Base-by-base conservation (phyloP, 1,284 basidiomycete genomes). In the Trichosporon ovoides region DNA sequence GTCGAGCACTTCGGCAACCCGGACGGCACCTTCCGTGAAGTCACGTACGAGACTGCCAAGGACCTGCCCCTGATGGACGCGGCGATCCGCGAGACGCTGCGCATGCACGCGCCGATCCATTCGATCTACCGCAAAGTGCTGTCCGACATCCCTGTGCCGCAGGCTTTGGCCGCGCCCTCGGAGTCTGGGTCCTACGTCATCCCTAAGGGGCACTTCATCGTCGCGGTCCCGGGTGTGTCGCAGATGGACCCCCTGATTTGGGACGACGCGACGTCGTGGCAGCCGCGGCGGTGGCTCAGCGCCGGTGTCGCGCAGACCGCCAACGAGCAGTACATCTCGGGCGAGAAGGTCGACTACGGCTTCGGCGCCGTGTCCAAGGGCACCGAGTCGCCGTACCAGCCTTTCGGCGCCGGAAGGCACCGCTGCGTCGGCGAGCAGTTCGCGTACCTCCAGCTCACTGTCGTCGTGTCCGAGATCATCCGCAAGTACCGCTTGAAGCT, bases 391-490 rank as follows among this genome's bases (percentile, higher is more conserved):
- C 86, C 87, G 33, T 97, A 97, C 75, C 88, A 95, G 73, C 96
- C 95, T 1, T 99, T 99, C 71, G 96, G 95, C 58, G 94, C 95
- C 48, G 95, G 93, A 24, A 82, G 91, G 66, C 93, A 97, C 79
- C 82, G 93, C 58, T 70, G 66, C 67, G 54, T 64, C 28, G 71
- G 70, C 4, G 67, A 74, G 48, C 66, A 92, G 84, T 98, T 98
- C 71, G 96, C 96, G 14, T 95, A 97, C 75, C 78, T 98, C 56
- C 96, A 99, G 78, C 81, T 98, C 24, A 89, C 91, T 46, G 87
- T 87, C 7, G 83, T 98, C 72, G 80, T 98, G 62, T 77, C 86
- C 9, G 89, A 87, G 11, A 75, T 98, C 60, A 79, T 98, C 38
- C 85, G 94, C 56, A 79, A 83, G 59, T 80, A 90, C 62, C 88